Conservation (phyloP, 2,329 filamentous ascomycete species). For the Pseudogymnoascus destructans region DNA sequence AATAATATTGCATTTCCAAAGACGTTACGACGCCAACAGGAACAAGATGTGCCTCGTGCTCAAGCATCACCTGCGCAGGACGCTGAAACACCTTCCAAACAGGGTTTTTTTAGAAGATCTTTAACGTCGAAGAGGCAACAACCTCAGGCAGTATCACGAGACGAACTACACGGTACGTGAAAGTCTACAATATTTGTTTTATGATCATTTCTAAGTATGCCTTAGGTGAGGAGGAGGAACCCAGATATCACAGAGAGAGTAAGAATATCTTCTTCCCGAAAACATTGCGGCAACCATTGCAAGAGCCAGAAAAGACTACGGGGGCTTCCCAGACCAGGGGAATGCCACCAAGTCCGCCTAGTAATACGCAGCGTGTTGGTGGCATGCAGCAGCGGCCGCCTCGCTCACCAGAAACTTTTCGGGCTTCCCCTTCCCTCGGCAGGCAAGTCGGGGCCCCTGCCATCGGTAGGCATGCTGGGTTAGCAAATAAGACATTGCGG, state of each 20-base stretch:
- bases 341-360: background rate
- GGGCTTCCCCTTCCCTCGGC: background rate
- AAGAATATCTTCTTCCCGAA: background rate
- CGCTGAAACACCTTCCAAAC: background rate
- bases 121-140: background rate
- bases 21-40: background rate
- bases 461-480: background rate
- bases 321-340: background rate
- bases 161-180: background rate
- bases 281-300: background rate
- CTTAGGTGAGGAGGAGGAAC: background rate
- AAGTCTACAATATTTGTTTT: background rate
- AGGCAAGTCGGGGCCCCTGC: background rate
- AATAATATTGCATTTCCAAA: background rate
- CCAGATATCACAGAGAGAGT: background rate
- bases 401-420: background rate
- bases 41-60: background rate
- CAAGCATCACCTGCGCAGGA: background rate
- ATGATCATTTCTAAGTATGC: background rate
- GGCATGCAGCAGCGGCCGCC: background rate
- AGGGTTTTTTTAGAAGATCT: background rate
- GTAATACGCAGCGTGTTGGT: background rate
- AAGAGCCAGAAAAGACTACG: background rate
- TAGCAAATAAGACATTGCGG: constrained; percentile 3
- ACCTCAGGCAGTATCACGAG: background rate